Percentiles rank a stretch among this genome's conserved stretches.
These are phyloP conservation scores for Moesziomyces aphidis DNA, from an alignment of 1,284 basidiomycete genomes.

Conservation along the genomic window DNA sequence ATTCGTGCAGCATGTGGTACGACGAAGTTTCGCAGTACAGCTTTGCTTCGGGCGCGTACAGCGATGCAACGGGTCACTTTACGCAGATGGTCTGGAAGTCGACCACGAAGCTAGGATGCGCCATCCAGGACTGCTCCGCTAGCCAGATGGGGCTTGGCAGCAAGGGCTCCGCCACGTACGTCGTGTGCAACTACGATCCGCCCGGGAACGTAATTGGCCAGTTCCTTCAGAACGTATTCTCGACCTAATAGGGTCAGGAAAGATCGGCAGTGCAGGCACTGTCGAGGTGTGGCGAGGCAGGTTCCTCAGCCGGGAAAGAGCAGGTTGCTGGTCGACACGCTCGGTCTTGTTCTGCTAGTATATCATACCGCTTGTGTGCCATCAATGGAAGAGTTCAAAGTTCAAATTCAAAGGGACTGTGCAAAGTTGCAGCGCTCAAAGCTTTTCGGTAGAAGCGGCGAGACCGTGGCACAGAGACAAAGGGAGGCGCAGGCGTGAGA, in stretches of 20 bases:
- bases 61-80: slow-evolving; percentile 49
- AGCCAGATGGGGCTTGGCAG: slow-evolving; percentile 15
- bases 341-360: not conserved
- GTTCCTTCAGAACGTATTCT: slow-evolving; percentile 33
- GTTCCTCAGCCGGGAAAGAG: not conserved
- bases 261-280: not conserved
- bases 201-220: slow-evolving; percentile 41
- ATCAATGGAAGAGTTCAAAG: too few relatives aligned
- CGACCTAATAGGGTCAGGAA: slow-evolving; percentile 2
- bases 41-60: slow-evolving; percentile 25
- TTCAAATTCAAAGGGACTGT: not conserved
- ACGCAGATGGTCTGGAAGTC: slow-evolving; percentile 55
- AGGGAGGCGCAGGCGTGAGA: not conserved
- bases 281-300: not conserved
- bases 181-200: slow-evolving; percentile 51
- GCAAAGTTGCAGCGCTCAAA: too few relatives aligned
- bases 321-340: not conserved
- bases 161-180: slow-evolving; percentile 8
- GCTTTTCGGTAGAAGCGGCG: too few relatives aligned
- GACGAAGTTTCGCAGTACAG: slow-evolving; percentile 41
- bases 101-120: slow-evolving; percentile 35
- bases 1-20: slow-evolving; percentile 43
- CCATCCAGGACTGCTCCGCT: slow-evolving; percentile 21
- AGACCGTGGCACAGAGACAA: not conserved
- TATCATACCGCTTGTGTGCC: not conserved